Base-by-base conservation (phyloP, 2,329 filamentous ascomycete genomes). In the Colletotrichum tamarilloi region DNA sequence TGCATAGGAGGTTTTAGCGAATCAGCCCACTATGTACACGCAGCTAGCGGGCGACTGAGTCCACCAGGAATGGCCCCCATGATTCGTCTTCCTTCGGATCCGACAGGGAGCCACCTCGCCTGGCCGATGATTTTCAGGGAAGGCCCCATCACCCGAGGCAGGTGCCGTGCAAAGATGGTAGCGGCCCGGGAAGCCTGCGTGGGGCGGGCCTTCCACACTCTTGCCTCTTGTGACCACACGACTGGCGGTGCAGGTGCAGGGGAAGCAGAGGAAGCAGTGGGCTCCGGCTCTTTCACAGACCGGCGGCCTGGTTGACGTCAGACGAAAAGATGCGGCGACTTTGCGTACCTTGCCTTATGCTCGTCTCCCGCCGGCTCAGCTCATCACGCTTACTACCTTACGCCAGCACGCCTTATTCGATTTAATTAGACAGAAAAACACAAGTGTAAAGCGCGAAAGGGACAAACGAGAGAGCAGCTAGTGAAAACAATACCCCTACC, bases 321-420 rank as follows among this genome's bases (percentile, higher is more conserved):
- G 67, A 62, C 60, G 67, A 70, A 70, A 63, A 70, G 32, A 62
- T 69, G 69, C 69, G 66, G 67, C 67, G 67, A 66, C 67, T 62
- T 46, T 42, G 60, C 46, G 62, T 53, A 42, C 14, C 38, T 19
- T 16, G 42, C 16, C 30, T 19, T 42, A 42, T 4, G 19, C 42
- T 49, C 42, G 42, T 9, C 19, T 49, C 16, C 42, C 42, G 38
- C 38, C 38, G 38, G 38, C 38, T 42, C 38, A 42, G 38, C 38
- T 42, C 19, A 42, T 6, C 38, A 42, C 38, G 6, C 6, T 42
- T 19, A 42, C 38, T 5, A 19, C 35, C 35, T 14, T 38, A 38
- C 38, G 12, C 38, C 16, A 19, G 6, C 14, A 19, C 14, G 56
- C 7, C 56, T 32, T 49, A 3, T 30, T 19, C n/a, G 8, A 62